Evolutionary conservation across 2,329 filamentous ascomycete species (phyloP).

Genomic region (Pestalotiopsis fici): DNA sequence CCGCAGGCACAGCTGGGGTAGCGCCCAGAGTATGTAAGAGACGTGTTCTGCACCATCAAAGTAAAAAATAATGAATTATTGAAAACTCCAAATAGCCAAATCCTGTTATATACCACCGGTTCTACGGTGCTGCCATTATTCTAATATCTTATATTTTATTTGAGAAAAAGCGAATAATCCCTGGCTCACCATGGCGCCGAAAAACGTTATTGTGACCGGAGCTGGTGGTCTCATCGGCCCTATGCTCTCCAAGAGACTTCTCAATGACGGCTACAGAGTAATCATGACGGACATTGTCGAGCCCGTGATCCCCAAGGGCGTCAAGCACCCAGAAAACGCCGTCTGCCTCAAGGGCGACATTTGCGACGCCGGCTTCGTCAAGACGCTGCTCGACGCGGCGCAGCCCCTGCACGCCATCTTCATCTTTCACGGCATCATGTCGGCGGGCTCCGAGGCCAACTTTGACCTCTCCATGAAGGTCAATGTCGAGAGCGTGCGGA

Average conservation of each 20-base stretch:
- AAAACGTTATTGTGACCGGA: constrained; percentile 35
- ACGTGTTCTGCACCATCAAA: not conserved
- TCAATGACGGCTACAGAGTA: constrained; percentile 38
- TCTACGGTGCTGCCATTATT: not conserved
- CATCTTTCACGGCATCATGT: constrained; percentile 70
- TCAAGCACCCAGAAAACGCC: constrained; percentile 50
- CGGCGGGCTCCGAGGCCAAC: constrained; percentile 46
- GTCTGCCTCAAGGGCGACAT: constrained; percentile 52
- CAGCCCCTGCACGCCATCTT: constrained; percentile 52
- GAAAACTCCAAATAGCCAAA: not conserved
- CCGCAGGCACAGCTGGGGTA: not conserved
- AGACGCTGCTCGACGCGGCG: constrained; percentile 40
- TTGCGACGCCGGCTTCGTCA: constrained; percentile 29
- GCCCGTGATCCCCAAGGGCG: constrained; percentile 49
- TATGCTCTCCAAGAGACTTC: constrained; percentile 38
- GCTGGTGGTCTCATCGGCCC: constrained; percentile 34
- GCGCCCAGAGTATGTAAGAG: not conserved
- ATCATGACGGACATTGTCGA: constrained; percentile 56
- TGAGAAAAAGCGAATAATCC: not conserved
- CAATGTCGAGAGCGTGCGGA: constrained; percentile 61
- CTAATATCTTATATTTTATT: not conserved
- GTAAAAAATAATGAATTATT: not conserved
- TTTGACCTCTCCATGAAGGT: constrained; percentile 14
- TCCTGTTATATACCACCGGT: not conserved
- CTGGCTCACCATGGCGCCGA: constrained; percentile 12